Evolutionary conservation across 805 yeast species (phyloP).

Genomic region (Metschnikowia shivogae): DNA sequence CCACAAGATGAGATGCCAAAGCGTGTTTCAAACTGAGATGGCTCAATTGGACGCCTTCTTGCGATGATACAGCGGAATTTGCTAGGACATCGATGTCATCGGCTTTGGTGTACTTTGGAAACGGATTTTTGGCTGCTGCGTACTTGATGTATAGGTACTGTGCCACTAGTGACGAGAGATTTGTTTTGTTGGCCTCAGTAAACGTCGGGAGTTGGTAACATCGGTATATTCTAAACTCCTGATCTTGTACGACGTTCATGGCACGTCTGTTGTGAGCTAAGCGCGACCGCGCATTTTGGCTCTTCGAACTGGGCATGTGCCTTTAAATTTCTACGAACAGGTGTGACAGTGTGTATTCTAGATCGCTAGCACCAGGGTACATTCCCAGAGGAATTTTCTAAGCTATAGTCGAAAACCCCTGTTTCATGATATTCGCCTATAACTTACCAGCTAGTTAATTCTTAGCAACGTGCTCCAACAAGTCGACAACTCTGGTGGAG

Average conservation of each 20-base stretch:
- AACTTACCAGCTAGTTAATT: constrained; percentile 16
- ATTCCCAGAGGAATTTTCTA: constrained; percentile 1
- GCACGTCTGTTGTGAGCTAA: neutral
- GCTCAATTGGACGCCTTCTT: neutral
- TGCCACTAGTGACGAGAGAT: constrained; percentile 9
- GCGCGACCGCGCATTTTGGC: too few species aligned
- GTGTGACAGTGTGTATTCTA: neutral
- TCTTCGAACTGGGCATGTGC: too few species aligned
- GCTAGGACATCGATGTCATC: constrained; percentile 9
- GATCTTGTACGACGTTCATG: constrained; percentile 12
- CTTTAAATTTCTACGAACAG: neutral
- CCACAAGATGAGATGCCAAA: constrained; percentile 6
- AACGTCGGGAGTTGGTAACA: constrained; percentile 8
- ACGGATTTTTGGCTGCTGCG: constrained; percentile 9
- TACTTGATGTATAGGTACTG: constrained; percentile 10
- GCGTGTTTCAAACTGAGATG: constrained; percentile 7
- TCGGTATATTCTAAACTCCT: constrained; percentile 7
- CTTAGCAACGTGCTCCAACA: constrained; percentile 75
- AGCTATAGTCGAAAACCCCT: constrained; percentile 6
- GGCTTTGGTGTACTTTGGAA: constrained; percentile 7
- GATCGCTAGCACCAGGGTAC: neutral
- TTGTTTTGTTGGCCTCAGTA: constrained; percentile 1
- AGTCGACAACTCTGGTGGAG: constrained; percentile 94
- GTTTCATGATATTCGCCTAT: constrained; percentile 3
- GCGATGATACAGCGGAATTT: neutral